These are phyloP conservation scores for Pseudonitzschia multistriata DNA, from an alignment of 108 stramenopile genomes.

Conservation along the genomic window DNA sequence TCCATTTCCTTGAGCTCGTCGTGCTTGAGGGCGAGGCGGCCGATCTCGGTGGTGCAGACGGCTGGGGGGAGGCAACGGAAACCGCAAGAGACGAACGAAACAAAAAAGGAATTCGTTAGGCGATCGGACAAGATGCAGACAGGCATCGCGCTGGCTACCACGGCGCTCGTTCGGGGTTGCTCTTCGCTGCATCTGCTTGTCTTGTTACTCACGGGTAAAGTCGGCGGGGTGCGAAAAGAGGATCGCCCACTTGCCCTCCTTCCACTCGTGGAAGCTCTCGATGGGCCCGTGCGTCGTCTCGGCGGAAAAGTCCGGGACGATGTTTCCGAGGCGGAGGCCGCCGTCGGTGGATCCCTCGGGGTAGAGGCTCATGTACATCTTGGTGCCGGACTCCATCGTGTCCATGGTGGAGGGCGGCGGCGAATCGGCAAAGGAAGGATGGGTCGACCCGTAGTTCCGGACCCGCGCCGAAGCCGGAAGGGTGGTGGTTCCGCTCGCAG, in stretches of 20 bases:
- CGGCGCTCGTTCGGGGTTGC: no score
- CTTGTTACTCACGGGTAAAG: slow-evolving; percentile 39
- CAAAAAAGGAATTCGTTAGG: no score
- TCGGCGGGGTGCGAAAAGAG: slow-evolving; percentile 81
- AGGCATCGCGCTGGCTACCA: no score
- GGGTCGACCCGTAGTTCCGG: no score
- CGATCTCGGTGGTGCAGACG: slow-evolving; percentile 89
- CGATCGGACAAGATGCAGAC: no score
- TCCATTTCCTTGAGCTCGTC: slow-evolving; percentile 59
- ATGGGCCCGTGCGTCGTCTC: slow-evolving; percentile 63
- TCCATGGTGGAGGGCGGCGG: slow-evolving; percentile 41
- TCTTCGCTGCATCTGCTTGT: no score
- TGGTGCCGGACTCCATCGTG: slow-evolving; percentile 48
- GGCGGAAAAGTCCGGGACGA: slow-evolving; percentile 64
- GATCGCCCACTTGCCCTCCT: slow-evolving; percentile 79
- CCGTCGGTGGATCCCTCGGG: slow-evolving; percentile 59
- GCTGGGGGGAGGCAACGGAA: slow-evolving; percentile 15
- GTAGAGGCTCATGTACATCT: slow-evolving; percentile 56
- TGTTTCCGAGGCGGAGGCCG: slow-evolving; percentile 52
- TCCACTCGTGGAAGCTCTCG: slow-evolving; percentile 70
- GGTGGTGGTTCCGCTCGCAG: no score
- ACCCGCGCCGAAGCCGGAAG: no score
- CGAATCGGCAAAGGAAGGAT: no score
- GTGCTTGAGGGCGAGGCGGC: slow-evolving; percentile 56
- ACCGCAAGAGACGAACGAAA: neutral